These are phyloP conservation scores for Aureobasidium uvarum DNA, from an alignment of 2,329 filamentous ascomycete species.

Conservation along the genomic window DNA sequence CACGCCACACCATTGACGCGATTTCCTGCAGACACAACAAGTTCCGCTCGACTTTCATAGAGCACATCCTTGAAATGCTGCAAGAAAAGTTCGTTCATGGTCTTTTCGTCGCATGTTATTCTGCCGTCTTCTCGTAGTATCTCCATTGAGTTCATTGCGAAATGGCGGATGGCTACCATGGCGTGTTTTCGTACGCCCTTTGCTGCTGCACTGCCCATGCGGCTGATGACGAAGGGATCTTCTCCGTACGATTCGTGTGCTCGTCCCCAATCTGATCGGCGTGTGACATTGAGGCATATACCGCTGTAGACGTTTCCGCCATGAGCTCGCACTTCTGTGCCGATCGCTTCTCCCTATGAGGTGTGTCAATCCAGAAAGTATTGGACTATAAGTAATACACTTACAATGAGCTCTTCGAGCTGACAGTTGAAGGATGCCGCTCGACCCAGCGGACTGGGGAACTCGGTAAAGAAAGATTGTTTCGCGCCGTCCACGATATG, in stretches of 20 bases:
- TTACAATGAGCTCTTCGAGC: constrained; percentile 10
- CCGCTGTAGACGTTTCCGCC: constrained; percentile 22
- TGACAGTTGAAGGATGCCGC: constrained; percentile 12
- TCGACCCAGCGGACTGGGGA: constrained; percentile 4
- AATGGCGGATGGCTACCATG: constrained; percentile 38
- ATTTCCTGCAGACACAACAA: constrained; percentile 30
- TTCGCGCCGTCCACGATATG: constrained; percentile 3
- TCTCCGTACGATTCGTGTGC: constrained; percentile 24
- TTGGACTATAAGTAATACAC: neutral
- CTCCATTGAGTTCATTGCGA: constrained; percentile 38
- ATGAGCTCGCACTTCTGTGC: constrained; percentile 18
- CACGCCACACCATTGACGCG: constrained; percentile 29
- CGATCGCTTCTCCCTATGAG: constrained; percentile 8
- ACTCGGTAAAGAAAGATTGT: constrained; percentile 7
- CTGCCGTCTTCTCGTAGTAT: constrained; percentile 35
- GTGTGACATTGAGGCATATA: constrained; percentile 23
- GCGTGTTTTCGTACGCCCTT: constrained; percentile 13
- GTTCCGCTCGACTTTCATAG: constrained; percentile 25
- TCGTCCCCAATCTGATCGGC: constrained; percentile 18
- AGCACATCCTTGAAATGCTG: constrained; percentile 30
- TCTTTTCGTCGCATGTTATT: constrained; percentile 33
- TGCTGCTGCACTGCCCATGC: constrained; percentile 17
- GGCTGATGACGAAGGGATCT: constrained; percentile 18
- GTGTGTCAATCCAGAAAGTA: neutral
- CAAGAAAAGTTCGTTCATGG: constrained; percentile 35